Percentiles rank a stretch among this genome's conserved stretches.
Conservation (phyloP, 345 rosid genomes). For the Euclidium syriacum region DNA sequence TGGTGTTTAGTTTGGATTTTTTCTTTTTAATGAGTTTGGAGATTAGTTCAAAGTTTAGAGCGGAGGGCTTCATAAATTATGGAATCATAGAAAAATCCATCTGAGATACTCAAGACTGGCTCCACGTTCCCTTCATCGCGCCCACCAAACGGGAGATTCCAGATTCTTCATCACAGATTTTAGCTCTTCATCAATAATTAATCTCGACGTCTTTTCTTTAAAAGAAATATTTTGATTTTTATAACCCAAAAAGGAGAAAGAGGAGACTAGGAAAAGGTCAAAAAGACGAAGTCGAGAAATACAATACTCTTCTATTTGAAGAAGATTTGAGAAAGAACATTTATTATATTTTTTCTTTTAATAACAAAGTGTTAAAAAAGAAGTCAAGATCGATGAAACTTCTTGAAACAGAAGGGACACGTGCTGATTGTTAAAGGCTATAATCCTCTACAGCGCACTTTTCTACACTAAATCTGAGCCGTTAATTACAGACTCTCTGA, state of each 20-base stretch:
- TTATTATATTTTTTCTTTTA: not conserved
- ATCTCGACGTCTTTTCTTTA: not conserved
- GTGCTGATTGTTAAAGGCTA: not conserved
- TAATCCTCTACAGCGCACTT: constrained; percentile 15
- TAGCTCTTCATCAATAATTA: not conserved
- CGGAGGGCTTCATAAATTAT: too few relatives aligned
- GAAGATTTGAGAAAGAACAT: not conserved
- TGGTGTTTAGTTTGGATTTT: too few relatives aligned
- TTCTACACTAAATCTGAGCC: not conserved
- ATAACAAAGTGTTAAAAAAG: constrained; percentile 8
- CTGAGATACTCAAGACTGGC: not conserved
- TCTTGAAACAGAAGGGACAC: constrained; percentile 27
- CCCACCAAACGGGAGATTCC: constrained; percentile 23
- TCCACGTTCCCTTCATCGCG: constrained; percentile 11
- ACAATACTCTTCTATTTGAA: not conserved
- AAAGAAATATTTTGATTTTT: not conserved
- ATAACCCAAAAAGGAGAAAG: not conserved
- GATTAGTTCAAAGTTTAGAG: not conserved
- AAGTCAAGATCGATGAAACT: constrained; percentile 27
- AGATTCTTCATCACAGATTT: constrained; percentile 17
- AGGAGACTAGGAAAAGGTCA: not conserved
- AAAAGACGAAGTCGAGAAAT: not conserved
- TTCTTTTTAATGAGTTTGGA: too few relatives aligned
- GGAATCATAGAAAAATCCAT: not conserved
- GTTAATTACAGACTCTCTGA: constrained; percentile 45